A percentile compares a stretch with the other conserved stretches of the same genome.
phyloP scores from a whole-genome alignment of 805 yeast genomes.

The Cyberlindnera samutprakarnensis region DNA sequence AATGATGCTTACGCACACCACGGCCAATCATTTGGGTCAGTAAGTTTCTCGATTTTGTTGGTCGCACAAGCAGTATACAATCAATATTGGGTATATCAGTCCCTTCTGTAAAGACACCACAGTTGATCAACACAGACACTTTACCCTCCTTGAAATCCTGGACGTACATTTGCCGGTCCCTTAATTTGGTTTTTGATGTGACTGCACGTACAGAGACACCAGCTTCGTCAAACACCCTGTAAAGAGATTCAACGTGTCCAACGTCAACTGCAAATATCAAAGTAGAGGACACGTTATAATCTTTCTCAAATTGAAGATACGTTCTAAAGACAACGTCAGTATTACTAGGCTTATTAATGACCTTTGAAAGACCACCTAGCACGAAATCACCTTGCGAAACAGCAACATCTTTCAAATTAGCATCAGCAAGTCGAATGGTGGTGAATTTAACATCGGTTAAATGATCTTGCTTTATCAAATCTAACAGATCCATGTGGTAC shows the following conservation, averaged over 20 bases:
- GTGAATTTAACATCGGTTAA: conserved; percentile 64
- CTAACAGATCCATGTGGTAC: conserved; percentile 54
- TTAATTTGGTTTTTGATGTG: conserved; percentile 52
- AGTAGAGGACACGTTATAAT: conserved; percentile 46
- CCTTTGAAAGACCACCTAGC: conserved; percentile 39
- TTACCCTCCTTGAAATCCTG: conserved; percentile 53
- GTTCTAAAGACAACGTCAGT: conserved; percentile 51
- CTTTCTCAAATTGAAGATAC: conserved; percentile 36
- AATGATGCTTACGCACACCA: conserved; percentile 61
- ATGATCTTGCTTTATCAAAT: conserved; percentile 64
- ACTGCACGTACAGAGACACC: conserved; percentile 70
- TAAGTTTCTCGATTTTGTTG: conserved; percentile 67
- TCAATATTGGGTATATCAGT: conserved; percentile 91
- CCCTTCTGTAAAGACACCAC: conserved; percentile 90
- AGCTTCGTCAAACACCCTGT: conserved; percentile 41
- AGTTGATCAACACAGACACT: conserved; percentile 73
- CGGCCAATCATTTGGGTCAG: conserved; percentile 88
- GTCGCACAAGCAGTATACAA: conserved; percentile 68
- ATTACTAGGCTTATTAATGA: conserved; percentile 44
- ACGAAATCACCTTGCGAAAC: conserved; percentile 44
- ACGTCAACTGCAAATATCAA: conserved; percentile 74
- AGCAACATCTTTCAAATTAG: conserved; percentile 31
- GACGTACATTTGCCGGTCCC: conserved; percentile 44
- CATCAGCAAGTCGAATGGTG: conserved; percentile 38
- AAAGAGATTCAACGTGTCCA: conserved; percentile 51